These are phyloP conservation scores for Colletotrichum falcatum DNA, from an alignment of 2,329 filamentous ascomycete genomes.

Conservation along the genomic window DNA sequence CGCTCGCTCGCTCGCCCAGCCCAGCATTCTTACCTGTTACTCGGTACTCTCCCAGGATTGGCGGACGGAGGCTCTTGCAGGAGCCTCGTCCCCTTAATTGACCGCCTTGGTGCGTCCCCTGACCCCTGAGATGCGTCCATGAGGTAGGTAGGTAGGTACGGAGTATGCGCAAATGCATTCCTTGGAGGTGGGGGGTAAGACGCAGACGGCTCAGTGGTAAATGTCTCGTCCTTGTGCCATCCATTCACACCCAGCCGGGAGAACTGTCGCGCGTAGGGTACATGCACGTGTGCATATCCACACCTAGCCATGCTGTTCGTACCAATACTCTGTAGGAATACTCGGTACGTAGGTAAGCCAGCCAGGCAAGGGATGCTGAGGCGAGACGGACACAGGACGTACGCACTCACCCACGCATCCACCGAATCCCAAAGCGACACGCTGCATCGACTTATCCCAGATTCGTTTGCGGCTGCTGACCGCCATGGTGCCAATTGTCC, in stretches of 20 bases:
- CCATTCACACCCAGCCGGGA: neutral
- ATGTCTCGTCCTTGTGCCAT: neutral
- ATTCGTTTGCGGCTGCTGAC: conserved; percentile 2
- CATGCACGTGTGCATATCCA: neutral
- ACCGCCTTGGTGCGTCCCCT: conserved; percentile 1
- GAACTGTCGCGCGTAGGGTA: neutral
- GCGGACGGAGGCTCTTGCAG: conserved; percentile 21
- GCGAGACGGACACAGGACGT: conserved; percentile 3
- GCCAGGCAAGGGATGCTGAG: conserved; percentile 16
- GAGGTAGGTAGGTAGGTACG: no score
- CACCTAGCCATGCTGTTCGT: no score
- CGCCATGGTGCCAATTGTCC: conserved; percentile 4
- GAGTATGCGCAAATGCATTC: conserved; percentile 11
- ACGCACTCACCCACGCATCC: no score
- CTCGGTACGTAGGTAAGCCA: no score
- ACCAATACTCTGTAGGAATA: no score
- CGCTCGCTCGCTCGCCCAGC: neutral
- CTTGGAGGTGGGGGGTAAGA: neutral
- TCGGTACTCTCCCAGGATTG: conserved; percentile 1
- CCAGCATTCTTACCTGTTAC: neutral
- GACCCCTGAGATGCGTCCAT: conserved; percentile 5
- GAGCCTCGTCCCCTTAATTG: conserved; percentile 29
- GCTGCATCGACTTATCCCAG: neutral
- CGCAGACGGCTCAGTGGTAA: neutral
- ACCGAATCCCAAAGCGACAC: neutral